Evolutionary conservation across 805 yeast genomes (phyloP).

Genomic region (Kregervanrija pseudodelftensis): DNA sequence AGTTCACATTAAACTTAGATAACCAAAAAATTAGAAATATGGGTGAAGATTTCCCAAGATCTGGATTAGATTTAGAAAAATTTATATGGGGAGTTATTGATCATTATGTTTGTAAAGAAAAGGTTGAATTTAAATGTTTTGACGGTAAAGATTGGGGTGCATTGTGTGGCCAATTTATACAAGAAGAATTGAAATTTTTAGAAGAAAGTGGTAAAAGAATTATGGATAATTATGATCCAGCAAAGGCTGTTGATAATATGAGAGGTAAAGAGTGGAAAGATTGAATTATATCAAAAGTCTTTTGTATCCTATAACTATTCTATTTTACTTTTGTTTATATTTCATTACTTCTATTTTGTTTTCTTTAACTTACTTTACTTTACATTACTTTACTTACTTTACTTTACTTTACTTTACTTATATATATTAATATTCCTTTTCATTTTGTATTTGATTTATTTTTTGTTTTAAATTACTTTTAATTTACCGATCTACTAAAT

Average conservation of each 20-base stretch:
- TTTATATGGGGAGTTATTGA: slow-evolving; percentile 28
- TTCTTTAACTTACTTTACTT: too few relatives aligned
- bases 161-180: slow-evolving; percentile 23
- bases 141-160: slow-evolving; percentile 15
- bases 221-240: slow-evolving; percentile 11
- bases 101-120: slow-evolving; percentile 27
- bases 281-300: too few relatives aligned
- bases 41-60: slow-evolving; percentile 28
- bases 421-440: too few relatives aligned
- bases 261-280: slow-evolving; percentile 3
- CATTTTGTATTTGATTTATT: too few relatives aligned
- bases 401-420: too few relatives aligned
- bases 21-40: slow-evolving; percentile 26
- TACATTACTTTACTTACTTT: too few relatives aligned
- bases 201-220: slow-evolving; percentile 17
- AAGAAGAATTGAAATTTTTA: slow-evolving; percentile 21
- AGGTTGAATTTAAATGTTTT: slow-evolving; percentile 17
- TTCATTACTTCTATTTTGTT: too few relatives aligned
- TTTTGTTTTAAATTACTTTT: too few relatives aligned
- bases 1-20: slow-evolving; percentile 23
- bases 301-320: too few relatives aligned
- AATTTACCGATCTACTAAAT: too few relatives aligned
- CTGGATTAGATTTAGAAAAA: slow-evolving; percentile 27
- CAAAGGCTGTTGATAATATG: slow-evolving; percentile 8
- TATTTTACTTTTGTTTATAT: too few relatives aligned